These are phyloP conservation scores for Xerocomellus intermedius DNA, from an alignment of 768 basidiomycete genomes.

Conservation along the genomic window DNA sequence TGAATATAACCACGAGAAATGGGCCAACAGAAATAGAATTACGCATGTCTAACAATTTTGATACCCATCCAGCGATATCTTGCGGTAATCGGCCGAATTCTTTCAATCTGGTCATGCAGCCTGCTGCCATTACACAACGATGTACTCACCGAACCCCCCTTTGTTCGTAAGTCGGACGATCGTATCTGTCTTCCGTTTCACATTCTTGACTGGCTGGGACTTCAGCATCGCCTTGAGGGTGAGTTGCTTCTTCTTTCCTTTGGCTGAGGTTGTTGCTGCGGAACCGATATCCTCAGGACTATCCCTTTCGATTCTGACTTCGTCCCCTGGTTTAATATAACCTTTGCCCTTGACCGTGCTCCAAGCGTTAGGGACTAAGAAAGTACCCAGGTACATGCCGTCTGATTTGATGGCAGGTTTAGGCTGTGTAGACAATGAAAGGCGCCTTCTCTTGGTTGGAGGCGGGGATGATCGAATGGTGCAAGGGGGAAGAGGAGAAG, in stretches of 20 bases:
- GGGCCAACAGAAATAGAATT: not conserved
- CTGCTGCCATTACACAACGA: not conserved
- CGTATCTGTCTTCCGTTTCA: slow-evolving; percentile 55
- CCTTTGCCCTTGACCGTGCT: slow-evolving; percentile 73
- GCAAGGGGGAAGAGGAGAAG: slow-evolving; percentile 25
- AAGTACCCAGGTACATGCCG: slow-evolving; percentile 59
- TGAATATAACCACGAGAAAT: slow-evolving; percentile 3
- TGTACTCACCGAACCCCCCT: slow-evolving; percentile 59
- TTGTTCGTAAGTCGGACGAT: slow-evolving; percentile 67
- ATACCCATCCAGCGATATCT: slow-evolving; percentile 69
- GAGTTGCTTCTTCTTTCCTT: slow-evolving; percentile 57
- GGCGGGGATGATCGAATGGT: slow-evolving; percentile 22
- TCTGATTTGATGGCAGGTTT: slow-evolving; percentile 20
- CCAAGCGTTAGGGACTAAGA: slow-evolving; percentile 73
- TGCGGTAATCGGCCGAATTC: slow-evolving; percentile 79
- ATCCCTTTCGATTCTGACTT: slow-evolving; percentile 58
- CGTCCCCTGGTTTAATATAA: slow-evolving; percentile 65
- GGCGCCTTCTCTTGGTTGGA: slow-evolving; percentile 54
- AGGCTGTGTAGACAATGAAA: slow-evolving; percentile 31
- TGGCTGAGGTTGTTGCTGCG: slow-evolving; percentile 28
- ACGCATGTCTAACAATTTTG: slow-evolving; percentile 73
- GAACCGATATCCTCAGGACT: slow-evolving; percentile 32
- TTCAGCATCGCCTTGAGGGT: slow-evolving; percentile 68
- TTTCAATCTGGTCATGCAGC: slow-evolving; percentile 24
- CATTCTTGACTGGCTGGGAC: slow-evolving; percentile 43